Evolutionary conservation across 2,329 filamentous ascomycete species (phyloP), one percentile per base, ranked within the genome.

Genomic region (Penicillium italicum): DNA sequence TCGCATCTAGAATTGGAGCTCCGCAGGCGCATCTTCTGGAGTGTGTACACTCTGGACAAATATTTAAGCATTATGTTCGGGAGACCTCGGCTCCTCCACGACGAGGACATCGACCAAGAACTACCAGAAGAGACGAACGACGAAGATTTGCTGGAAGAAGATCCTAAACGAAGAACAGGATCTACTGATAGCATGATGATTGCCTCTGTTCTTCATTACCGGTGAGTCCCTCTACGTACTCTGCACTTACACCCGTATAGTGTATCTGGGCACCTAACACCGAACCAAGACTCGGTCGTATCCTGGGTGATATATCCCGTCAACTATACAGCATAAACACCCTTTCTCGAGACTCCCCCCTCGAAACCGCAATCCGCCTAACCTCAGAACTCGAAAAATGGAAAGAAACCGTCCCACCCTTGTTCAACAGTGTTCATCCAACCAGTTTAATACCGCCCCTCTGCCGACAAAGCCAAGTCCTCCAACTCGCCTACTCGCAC

Each of bases 41-140:
- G 79, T 3, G 79, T 82, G 0, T 87, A 87, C 62, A 82, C 80
- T 0, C 70, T 87, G 1, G 84, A 88, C 64, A 84, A 82, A 48
- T 86, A 86, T 53, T 72, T 87, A 1, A 82, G 82, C 24, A 82
- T 85, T n/a, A 81, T 85, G 18, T 79, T 86, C 30, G 85, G 85
- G 0, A 75, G 85, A 6, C 85, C 85, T 1, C 70, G 82, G 8
- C 76, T 84, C 14, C 82, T 85, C 26, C 83, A 85, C 46, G 84
- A 87, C 42, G 82, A 85, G 33, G 83, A 87, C 48, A 83, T 85
- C 45, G 84, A 87, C 50, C 84, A 86, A 55, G 78, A 80, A 2
- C 75, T 83, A n/a, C 84, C 84, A 5, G 68, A 72, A 24, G 74
- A 75, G 50, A 75, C 84, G 41, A 82, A 84, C 52, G 83, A 86